These are phyloP conservation scores for Linderniella brevidens DNA, from an alignment of 257 asterid species.

Conservation along the genomic window DNA sequence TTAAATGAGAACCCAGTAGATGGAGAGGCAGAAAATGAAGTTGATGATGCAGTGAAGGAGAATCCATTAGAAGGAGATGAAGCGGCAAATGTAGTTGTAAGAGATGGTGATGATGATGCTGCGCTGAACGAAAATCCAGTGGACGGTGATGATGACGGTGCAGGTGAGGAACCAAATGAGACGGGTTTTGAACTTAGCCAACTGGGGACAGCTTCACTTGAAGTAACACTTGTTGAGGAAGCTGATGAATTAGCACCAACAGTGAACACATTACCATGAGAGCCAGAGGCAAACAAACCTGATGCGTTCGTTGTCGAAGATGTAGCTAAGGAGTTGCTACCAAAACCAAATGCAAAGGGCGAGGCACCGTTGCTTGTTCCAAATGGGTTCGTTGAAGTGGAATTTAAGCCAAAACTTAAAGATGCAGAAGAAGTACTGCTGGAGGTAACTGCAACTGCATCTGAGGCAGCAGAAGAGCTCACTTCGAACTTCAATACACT, in stretches of 20 bases:
- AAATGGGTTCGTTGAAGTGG: slow-evolving; percentile 12
- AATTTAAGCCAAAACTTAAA: slow-evolving; percentile 24
- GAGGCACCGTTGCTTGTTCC: slow-evolving; percentile 15
- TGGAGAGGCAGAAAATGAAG: too few relatives aligned
- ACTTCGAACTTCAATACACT: slow-evolving; percentile 23
- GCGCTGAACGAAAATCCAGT: slow-evolving; percentile 34
- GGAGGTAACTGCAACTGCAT: slow-evolving; percentile 18
- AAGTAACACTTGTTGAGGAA: slow-evolving; percentile 18
- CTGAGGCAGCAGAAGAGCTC: slow-evolving; percentile 13
- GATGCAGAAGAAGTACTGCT: slow-evolving; percentile 18
- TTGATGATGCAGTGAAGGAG: too few relatives aligned
- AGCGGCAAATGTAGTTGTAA: too few relatives aligned
- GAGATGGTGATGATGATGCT: slow-evolving; percentile 17
- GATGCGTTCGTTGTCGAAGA: slow-evolving; percentile 10
- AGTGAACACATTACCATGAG: too few relatives aligned
- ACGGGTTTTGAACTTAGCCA: slow-evolving; percentile 26
- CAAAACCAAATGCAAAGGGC: slow-evolving; percentile 11
- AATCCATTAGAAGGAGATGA: too few relatives aligned
- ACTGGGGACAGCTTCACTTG: slow-evolving; percentile 16
- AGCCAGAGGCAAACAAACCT: too few relatives aligned
- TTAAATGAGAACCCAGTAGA: too few relatives aligned
- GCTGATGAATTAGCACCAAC: slow-evolving; percentile 29
- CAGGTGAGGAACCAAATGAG: slow-evolving; percentile 20
- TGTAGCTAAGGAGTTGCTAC: slow-evolving; percentile 14
- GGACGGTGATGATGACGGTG: slow-evolving; percentile 19